These are phyloP conservation scores for Thielaviopsis euricoi DNA, from an alignment of 2,329 filamentous ascomycete genomes.

Conservation along the genomic window DNA sequence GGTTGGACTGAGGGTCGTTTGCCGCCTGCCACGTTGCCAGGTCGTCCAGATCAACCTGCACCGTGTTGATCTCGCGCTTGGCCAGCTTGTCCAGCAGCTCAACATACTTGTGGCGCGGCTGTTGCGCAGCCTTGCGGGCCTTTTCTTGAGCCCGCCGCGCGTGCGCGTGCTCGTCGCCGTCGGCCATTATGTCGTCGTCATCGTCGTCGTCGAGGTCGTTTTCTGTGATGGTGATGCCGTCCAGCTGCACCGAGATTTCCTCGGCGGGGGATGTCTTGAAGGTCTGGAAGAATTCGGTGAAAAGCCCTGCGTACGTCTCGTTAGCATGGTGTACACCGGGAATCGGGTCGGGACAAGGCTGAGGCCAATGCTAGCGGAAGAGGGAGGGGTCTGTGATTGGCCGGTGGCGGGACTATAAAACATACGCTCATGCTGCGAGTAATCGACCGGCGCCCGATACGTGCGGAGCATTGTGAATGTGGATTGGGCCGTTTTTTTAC, in stretches of 20 bases:
- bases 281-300: slow-evolving; percentile 71
- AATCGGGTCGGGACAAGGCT: not conserved
- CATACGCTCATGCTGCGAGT: slow-evolving; percentile 70
- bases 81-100: slow-evolving; percentile 74
- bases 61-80: slow-evolving; percentile 59
- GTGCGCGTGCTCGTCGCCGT: slow-evolving; percentile 52
- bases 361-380: not conserved
- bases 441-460: slow-evolving; percentile 47
- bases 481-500: not conserved
- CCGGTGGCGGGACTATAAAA: slow-evolving; percentile 9
- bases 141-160: slow-evolving; percentile 28
- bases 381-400: slow-evolving; percentile 1
- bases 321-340: slow-evolving; percentile 18
- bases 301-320: slow-evolving; percentile 39
- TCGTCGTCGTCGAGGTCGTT: slow-evolving; percentile 80
- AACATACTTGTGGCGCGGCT: slow-evolving; percentile 73
- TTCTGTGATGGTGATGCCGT: slow-evolving; percentile 72
- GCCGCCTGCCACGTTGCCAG: slow-evolving; percentile 64
- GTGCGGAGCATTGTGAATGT: slow-evolving; percentile 9
- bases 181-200: slow-evolving; percentile 83
- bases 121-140: slow-evolving; percentile 30
- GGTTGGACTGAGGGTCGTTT: slow-evolving; percentile 48
- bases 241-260: slow-evolving; percentile 64
- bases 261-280: slow-evolving; percentile 69
- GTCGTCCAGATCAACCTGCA: slow-evolving; percentile 82